phyloP scores from a whole-genome alignment of 163 green algal genomes.

The Scenedesmus sp. region DNA sequence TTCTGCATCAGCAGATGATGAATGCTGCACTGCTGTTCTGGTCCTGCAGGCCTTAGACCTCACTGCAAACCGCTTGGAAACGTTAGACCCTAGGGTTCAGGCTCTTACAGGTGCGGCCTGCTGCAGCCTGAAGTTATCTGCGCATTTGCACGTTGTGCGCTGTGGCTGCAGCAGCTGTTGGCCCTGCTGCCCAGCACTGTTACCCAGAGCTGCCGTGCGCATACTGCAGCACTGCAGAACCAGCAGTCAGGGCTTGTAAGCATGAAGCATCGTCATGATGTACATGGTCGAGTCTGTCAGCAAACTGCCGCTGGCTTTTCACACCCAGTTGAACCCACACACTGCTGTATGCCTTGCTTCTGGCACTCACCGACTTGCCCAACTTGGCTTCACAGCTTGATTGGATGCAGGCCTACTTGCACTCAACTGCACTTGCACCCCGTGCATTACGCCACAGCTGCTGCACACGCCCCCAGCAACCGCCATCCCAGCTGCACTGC shows the following conservation, averaged over 20 bases:
- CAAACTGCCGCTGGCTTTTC: too few relatives aligned
- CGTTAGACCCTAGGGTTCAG: slow-evolving; percentile 81
- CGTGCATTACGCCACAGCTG: too few relatives aligned
- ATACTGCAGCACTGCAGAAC: not conserved
- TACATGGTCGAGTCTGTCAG: too few relatives aligned
- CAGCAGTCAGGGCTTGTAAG: not conserved
- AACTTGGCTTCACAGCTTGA: too few relatives aligned
- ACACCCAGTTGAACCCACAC: too few relatives aligned
- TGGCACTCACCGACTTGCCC: too few relatives aligned
- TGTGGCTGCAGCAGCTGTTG: not conserved
- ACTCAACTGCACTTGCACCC: too few relatives aligned
- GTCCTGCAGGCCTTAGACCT: slow-evolving; percentile 84
- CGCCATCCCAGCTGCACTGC: too few relatives aligned
- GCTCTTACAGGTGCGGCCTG: slow-evolving; percentile 68
- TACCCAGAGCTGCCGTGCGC: not conserved
- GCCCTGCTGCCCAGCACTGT: not conserved
- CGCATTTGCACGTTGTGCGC: not conserved
- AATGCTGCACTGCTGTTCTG: slow-evolving; percentile 3
- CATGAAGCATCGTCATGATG: not conserved
- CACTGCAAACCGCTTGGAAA: slow-evolving; percentile 86
- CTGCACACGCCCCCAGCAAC: too few relatives aligned
- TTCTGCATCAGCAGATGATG: not conserved
- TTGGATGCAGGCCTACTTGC: slow-evolving; percentile 2
- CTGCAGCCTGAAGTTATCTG: not conserved
- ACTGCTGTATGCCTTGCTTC: too few relatives aligned